These are phyloP conservation scores for Collybia sordida DNA, from an alignment of 768 basidiomycete species.

Conservation along the genomic window DNA sequence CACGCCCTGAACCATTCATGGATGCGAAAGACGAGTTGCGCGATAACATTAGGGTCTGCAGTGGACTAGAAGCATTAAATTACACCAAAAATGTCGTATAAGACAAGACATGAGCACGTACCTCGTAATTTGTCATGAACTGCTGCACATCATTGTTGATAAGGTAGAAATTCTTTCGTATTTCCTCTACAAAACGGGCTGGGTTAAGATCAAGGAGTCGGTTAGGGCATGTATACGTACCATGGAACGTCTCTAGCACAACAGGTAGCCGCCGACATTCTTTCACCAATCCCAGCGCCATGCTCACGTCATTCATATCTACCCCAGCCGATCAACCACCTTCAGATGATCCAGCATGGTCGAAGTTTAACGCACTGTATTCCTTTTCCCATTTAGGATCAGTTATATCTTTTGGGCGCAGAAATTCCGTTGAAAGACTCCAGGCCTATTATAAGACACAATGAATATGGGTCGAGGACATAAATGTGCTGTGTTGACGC, in stretches of 20 bases:
- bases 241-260: constrained; percentile 70
- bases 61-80: constrained; percentile 33
- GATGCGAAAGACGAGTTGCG: constrained; percentile 55
- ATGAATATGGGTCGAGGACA: constrained; percentile 1
- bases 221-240: constrained; percentile 35
- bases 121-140: constrained; percentile 65
- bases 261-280: constrained; percentile 59
- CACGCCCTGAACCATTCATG: constrained; percentile 77
- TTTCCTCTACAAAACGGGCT: constrained; percentile 46
- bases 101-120: constrained; percentile 20
- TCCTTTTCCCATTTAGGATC: constrained; percentile 26
- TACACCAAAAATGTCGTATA: neutral
- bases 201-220: neutral
- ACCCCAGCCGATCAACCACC: constrained; percentile 7
- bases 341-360: neutral
- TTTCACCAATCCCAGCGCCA: constrained; percentile 59
- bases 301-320: constrained; percentile 49
- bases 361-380: constrained; percentile 15
- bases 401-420: constrained; percentile 55
- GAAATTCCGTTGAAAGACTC: constrained; percentile 50
- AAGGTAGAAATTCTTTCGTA: constrained; percentile 57
- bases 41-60: constrained; percentile 47
- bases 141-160: constrained; percentile 59
- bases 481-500: constrained; percentile 5
- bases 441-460: constrained; percentile 48